Evolutionary conservation across 2,329 filamentous ascomycete genomes (phyloP).

Genomic region (Xylaria sp.): DNA sequence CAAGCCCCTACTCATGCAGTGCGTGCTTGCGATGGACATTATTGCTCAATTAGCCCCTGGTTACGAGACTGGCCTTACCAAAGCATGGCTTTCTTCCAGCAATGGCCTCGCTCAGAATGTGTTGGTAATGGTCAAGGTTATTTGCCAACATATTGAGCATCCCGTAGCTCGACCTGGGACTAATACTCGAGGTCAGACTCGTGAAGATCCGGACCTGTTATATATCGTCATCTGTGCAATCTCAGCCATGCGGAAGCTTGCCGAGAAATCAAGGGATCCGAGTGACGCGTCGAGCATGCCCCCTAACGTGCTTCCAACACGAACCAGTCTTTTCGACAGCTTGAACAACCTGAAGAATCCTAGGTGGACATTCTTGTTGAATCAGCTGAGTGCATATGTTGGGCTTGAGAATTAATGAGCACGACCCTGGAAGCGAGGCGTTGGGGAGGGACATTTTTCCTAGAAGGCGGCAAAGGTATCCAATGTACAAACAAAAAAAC

Average conservation of each 20-base stretch:
- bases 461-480: slow-evolving; percentile 17
- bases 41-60: slow-evolving; percentile 68
- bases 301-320: slow-evolving; percentile 57
- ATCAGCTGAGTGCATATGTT: slow-evolving; percentile 62
- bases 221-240: slow-evolving; percentile 65
- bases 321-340: slow-evolving; percentile 61
- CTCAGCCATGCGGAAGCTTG: slow-evolving; percentile 60
- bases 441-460: slow-evolving; percentile 17
- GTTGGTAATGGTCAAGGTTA: slow-evolving; percentile 65
- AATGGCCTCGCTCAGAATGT: slow-evolving; percentile 81
- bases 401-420: slow-evolving; percentile 31
- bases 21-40: slow-evolving; percentile 84
- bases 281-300: slow-evolving; percentile 51
- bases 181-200: slow-evolving; percentile 30
- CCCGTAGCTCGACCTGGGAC: slow-evolving; percentile 36
- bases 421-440: slow-evolving; percentile 23
- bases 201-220: slow-evolving; percentile 48
- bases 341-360: slow-evolving; percentile 56
- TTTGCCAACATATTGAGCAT: slow-evolving; percentile 60
- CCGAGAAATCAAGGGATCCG: slow-evolving; percentile 61
- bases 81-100: slow-evolving; percentile 74
- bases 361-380: slow-evolving; percentile 60
- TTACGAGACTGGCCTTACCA: slow-evolving; percentile 66
- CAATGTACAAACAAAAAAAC: slow-evolving; percentile 18
- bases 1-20: slow-evolving; percentile 88